Conservation (phyloP, 371 early-diverging fungal genomes). For the Dentiscutata heterogama region DNA sequence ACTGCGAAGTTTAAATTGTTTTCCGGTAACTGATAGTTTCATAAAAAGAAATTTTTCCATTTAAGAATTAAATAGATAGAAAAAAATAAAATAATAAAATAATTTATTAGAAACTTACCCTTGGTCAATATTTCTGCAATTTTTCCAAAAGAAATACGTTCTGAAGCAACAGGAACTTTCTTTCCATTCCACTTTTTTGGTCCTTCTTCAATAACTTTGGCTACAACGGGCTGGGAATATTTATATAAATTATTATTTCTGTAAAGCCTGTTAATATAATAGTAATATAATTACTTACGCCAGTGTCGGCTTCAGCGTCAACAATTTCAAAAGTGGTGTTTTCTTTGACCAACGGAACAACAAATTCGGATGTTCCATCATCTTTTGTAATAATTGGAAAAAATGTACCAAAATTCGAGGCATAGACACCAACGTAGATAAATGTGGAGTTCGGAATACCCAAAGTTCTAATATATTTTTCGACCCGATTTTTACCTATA, state of each 20-base stretch:
- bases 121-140: not conserved
- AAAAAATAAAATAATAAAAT: not conserved
- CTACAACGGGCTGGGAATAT: conserved; percentile 8
- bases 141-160: not conserved
- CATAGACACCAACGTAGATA: conserved; percentile 10
- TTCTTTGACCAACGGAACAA: not conserved
- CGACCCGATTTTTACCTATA: conserved; percentile 18
- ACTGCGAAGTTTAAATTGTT: not conserved
- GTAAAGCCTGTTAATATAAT: not conserved
- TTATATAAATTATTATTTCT: not conserved
- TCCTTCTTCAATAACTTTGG: conserved; percentile 37
- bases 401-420: not conserved
- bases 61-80: not conserved
- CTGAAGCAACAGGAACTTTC: conserved; percentile 3
- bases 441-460: conserved; percentile 27
- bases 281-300: not conserved
- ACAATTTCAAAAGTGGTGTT: not conserved
- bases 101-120: not conserved
- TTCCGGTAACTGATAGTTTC: conserved; percentile 6
- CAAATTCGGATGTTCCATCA: not conserved
- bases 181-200: conserved; percentile 24
- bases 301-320: not conserved
- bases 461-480: not conserved
- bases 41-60: not conserved
- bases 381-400: not conserved